Evolutionary conservation across 345 rosid species (phyloP), one percentile per base, ranked within the genome.

Genomic region (Bruguiera gymnorhiza): DNA sequence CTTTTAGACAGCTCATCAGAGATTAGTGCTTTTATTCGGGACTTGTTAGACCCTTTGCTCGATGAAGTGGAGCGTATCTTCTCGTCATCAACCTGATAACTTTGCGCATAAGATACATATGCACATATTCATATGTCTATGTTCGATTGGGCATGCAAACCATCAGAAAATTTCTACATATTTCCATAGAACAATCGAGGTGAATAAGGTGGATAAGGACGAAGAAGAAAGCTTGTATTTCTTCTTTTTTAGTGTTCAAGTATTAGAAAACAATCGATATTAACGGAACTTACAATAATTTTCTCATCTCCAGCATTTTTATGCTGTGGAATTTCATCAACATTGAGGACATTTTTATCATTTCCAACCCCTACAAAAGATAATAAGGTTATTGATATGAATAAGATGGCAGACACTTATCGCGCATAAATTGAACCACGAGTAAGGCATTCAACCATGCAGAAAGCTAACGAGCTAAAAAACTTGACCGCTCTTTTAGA

Each of bases 1-100:
- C 59, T 83, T 73, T 76, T 86, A 32, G 77, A 69, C 67, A 75
- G 77, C 71, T 94, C 97, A 16, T 88, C 93, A 3, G 57, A 23
- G 24, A 87, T 69, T 26, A 87, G 82, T 62, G 93, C 84, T 75
- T 86, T 94, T 6, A 88, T 53, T 76, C 86, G 71, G 50, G 92
- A 82, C 72, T 67, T 86, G 6, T 87, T 85, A 15, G 94, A 86
- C 31, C 29, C 67, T 85, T 86, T 89, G 57, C 73, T 65, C 23
- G 67, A 77, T n/a, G 84, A 46, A 60, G 55, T 70, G 30, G 77
- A 60, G 30, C 53, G 71, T 51, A 30, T 75, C 26, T 62, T 60
- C 77, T 77, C 76, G 73, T 79, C 86, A 56, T 78, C 74, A 70
- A 73, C 83, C 84, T 85, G 80, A 23, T 43, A 69, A 61, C 70